phyloP scores from a whole-genome alignment of 1,284 basidiomycete genomes.

The Irpex sp. region DNA sequence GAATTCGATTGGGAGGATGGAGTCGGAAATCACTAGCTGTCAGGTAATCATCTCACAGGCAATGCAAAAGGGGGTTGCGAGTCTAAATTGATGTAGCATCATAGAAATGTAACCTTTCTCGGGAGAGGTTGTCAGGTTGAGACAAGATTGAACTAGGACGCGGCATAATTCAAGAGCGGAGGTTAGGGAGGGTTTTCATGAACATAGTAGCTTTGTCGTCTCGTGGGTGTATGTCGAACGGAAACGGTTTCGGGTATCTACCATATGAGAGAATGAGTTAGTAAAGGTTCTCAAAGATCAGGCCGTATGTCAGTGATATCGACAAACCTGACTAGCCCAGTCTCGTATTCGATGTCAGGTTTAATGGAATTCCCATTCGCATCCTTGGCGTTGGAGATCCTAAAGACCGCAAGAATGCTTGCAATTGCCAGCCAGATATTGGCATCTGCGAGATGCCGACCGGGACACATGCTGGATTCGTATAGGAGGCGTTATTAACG shows the following conservation, averaged over 20 bases:
- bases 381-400: neutral
- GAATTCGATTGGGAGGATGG: no score
- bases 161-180: no score
- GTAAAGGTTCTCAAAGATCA: neutral
- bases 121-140: no score
- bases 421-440: slow-evolving; percentile 2
- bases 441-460: slow-evolving; percentile 1
- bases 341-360: neutral
- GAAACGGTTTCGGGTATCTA: no score
- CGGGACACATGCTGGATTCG: neutral
- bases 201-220: neutral
- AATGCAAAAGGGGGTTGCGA: no score
- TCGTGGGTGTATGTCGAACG: neutral
- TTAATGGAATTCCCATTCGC: neutral
- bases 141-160: no score
- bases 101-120: no score
- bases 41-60: no score
- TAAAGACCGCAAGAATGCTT: slow-evolving; percentile 4
- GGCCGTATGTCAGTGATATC: neutral
- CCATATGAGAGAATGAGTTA: neutral
- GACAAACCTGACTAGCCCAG: neutral
- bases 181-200: no score
- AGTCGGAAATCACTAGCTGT: no score
- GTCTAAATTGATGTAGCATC: no score
- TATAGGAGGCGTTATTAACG: neutral